Evolutionary conservation across 2,329 filamentous ascomycete species (phyloP), one percentile per base, ranked within the genome.

Genomic region (Parastagonospora avenae): DNA sequence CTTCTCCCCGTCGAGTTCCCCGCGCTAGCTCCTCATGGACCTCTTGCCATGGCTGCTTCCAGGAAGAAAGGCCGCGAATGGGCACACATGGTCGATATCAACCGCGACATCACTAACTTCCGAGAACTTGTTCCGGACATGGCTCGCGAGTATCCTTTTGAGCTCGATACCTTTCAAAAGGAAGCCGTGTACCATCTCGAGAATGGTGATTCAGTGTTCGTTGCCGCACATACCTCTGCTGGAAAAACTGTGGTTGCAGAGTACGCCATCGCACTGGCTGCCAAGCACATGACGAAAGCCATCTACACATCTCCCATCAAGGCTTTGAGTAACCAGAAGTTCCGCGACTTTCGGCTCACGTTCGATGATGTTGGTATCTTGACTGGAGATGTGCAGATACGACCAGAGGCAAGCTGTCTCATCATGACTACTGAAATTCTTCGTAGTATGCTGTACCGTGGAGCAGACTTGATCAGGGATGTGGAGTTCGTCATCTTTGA

Each of bases 381-480:
- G 58, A 99, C 94, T 0, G 94, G 94, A 52, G 94, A 99, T 77
- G 94, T 99, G 4, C 94, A 99, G 73, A 99, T 99, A 66, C 92
- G 95, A 59, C 91, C 93, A 0, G 94, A 97, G 77, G 94, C 94
- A 27, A 97, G 93, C 75, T 99, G 94, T 76, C 81, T 99, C 36
- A 97, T 99, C 74, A 99, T 99, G 94, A 99, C 94, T 0, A 99
- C 94, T 0, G 94, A 99, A 71, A 99, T 99, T 77, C 77, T 99
- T 50, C 86, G 94, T 50, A 97, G 94, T 79, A 99, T 99, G 93
- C 85, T 99, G 40, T 99, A 99, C 68, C 85, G 93, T 52, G 94
- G 94, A 53, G 93, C 94, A 5, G 94, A 99, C 77, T 77, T 99
- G 12, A 97, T 99, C 60, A 85, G 94, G 62, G 94, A 99, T 69